A percentile compares a stretch with the other conserved stretches of the same genome.
phyloP scores from a whole-genome alignment of 768 basidiomycete species.

The Termitomyces sp. region DNA sequence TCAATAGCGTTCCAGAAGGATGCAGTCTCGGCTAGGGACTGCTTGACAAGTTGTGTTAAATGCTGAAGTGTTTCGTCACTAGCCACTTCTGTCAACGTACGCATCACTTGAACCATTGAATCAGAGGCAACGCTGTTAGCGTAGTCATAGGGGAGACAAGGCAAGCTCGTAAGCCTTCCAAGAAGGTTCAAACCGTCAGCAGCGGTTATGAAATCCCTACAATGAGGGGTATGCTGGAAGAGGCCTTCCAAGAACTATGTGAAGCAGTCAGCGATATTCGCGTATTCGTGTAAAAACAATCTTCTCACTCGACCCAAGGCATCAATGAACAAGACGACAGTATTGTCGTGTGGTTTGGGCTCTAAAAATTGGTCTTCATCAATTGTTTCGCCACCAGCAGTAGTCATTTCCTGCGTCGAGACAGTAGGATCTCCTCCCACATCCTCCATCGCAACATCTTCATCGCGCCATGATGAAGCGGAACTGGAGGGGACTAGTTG shows the following conservation, averaged over 20 bases:
- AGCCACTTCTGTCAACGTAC: slow-evolving; percentile 85
- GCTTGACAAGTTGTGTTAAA: slow-evolving; percentile 63
- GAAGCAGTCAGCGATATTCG: background rate
- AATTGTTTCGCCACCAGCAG: slow-evolving; percentile 12
- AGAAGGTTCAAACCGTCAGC: slow-evolving; percentile 71
- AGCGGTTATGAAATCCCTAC: slow-evolving; percentile 80
- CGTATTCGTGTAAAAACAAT: background rate
- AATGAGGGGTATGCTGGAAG: slow-evolving; percentile 87
- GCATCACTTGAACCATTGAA: slow-evolving; percentile 83
- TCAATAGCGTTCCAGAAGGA: slow-evolving; percentile 60
- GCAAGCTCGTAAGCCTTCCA: slow-evolving; percentile 72
- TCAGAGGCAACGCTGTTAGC: slow-evolving; percentile 81
- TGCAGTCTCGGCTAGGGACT: slow-evolving; percentile 63
- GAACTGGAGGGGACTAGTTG: slow-evolving; percentile 32
- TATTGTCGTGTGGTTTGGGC: slow-evolving; percentile 64
- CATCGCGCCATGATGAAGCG: slow-evolving; percentile 15
- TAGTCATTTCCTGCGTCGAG: slow-evolving; percentile 12
- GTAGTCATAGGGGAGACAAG: slow-evolving; percentile 88
- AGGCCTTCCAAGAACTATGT: slow-evolving; percentile 89
- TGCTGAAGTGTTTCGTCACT: slow-evolving; percentile 69
- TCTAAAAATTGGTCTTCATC: slow-evolving; percentile 21
- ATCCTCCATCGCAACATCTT: slow-evolving; percentile 48
- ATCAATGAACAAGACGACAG: slow-evolving; percentile 74
- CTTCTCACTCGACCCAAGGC: slow-evolving; percentile 64
- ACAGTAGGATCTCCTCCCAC: slow-evolving; percentile 17